Conservation (phyloP, 1,284 basidiomycete species). For the Anthracocystis panici-leucophaei region DNA sequence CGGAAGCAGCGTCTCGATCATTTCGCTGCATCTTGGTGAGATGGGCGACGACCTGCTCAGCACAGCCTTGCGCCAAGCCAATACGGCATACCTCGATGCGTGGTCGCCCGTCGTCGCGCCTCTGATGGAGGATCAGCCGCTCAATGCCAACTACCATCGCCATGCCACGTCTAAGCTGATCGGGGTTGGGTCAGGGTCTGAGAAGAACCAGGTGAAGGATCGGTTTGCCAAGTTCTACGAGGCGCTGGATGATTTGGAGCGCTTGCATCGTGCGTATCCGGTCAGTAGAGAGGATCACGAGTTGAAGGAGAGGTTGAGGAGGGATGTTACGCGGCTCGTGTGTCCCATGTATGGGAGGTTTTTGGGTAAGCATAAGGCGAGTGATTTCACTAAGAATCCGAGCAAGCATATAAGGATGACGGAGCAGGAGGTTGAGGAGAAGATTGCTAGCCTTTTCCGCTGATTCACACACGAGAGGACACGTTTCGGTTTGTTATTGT, state of each 20-base stretch:
- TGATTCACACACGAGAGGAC: constrained; percentile 13
- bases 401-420: constrained; percentile 61
- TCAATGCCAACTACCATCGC: constrained; percentile 40
- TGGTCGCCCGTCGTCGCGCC: constrained; percentile 62
- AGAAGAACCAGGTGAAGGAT: constrained; percentile 65
- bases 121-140: constrained; percentile 59
- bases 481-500: constrained; percentile 24
- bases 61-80: constrained; percentile 55
- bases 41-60: constrained; percentile 56
- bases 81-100: constrained; percentile 61
- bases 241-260: constrained; percentile 58
- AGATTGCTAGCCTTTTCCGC: constrained; percentile 50
- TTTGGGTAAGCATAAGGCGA: constrained; percentile 50
- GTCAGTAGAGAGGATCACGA: constrained; percentile 56
- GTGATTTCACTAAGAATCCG: constrained; percentile 63
- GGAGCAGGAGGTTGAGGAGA: constrained; percentile 57
- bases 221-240: constrained; percentile 65
- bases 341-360: constrained; percentile 60
- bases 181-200: constrained; percentile 53
- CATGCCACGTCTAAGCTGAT: constrained; percentile 55
- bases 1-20: constrained; percentile 25
- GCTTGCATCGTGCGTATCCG: constrained; percentile 62
- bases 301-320: constrained; percentile 45
- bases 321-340: constrained; percentile 57
- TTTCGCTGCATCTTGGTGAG: constrained; percentile 48